Base-by-base conservation (phyloP, 306 rosid genomes). In the Aeschynomene evenia region DNA sequence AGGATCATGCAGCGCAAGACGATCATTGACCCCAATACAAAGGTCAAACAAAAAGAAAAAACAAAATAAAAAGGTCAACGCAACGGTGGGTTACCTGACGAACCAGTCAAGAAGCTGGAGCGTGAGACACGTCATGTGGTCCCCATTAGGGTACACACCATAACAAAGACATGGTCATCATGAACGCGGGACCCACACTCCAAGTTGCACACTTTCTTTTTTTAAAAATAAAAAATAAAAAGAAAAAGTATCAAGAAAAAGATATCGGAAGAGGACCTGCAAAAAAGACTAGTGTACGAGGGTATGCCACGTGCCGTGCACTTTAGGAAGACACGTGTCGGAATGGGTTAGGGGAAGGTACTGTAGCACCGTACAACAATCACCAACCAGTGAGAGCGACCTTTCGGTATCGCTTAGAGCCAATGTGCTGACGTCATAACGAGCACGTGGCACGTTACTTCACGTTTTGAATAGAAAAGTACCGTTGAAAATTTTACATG, bases 111-210 rank as follows among this genome's bases (percentile, higher is more conserved):
- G 62, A 5, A 14, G 23, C 4, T 20, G 16, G 62, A 68, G 58
- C 21, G 48, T 6, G 73, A 18, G 48, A 51, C 84, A 79, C 80
- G 79, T 79, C 82, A 79, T 81, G 60, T 81, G 84, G 81, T 68
- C 66, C 74, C 67, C 7, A 24, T 8, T 5, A 34, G 50, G 57
- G 31, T 22, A 22, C 57, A 18, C 7, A 31, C 45, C 45, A 16
- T 31, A 13, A 10, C 14, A 9, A 21, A 19, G 20, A 9, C 16
- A 45, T 26, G 26, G 63, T 56, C 67, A 55, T 75, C 37, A 23
- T 39, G 6, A 48, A 2, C 11, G 64, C 0, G 81, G 82, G 80
- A 42, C 80, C 85, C 77, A 75, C 12, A 1, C 0, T 8, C 8
- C 80, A 84, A 64, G 75, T 77, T 71, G 86, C 77, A 48, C 73